Percentiles rank a stretch among this genome's conserved stretches.
Evolutionary conservation across 2,329 filamentous ascomycete genomes (phyloP).

Genomic region (Fusarium torulosum): DNA sequence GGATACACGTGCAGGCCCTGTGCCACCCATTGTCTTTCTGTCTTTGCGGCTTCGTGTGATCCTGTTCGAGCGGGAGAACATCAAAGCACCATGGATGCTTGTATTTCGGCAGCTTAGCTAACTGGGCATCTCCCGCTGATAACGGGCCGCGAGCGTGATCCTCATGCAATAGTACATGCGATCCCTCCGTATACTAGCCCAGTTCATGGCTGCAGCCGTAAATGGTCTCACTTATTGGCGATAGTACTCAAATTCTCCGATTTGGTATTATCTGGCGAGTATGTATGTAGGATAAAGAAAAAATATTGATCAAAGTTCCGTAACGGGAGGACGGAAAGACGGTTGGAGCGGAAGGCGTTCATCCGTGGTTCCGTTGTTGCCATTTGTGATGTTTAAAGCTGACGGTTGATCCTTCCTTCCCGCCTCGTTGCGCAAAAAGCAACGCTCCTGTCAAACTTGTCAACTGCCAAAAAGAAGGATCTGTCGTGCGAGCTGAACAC

Average conservation of each 20-base stretch:
- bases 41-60: conserved; percentile 13
- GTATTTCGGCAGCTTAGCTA: conserved; percentile 2
- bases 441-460: conserved; percentile 12
- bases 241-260: no score
- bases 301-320: no score
- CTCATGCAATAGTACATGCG: conserved; percentile 3
- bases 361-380: conserved; percentile 27
- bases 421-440: conserved; percentile 21
- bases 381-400: conserved; percentile 7
- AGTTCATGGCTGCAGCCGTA: not conserved
- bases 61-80: not conserved
- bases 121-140: conserved; percentile 13
- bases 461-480: conserved; percentile 9
- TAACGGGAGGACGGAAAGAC: conserved; percentile 27
- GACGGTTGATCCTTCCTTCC: conserved; percentile 20
- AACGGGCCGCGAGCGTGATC: not conserved
- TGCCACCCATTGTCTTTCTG: conserved; percentile 29
- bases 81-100: conserved; percentile 1
- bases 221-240: no score
- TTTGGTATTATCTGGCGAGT: no score
- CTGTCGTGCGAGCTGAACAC: conserved; percentile 11
- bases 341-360: conserved; percentile 25
- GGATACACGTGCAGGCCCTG: conserved; percentile 37
- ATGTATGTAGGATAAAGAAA: no score
- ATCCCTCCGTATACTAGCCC: not conserved